Percentiles rank a stretch among this genome's conserved stretches.
These are phyloP conservation scores for Gossypium davidsonii DNA, from an alignment of 441 rosid species.

Conservation along the genomic window DNA sequence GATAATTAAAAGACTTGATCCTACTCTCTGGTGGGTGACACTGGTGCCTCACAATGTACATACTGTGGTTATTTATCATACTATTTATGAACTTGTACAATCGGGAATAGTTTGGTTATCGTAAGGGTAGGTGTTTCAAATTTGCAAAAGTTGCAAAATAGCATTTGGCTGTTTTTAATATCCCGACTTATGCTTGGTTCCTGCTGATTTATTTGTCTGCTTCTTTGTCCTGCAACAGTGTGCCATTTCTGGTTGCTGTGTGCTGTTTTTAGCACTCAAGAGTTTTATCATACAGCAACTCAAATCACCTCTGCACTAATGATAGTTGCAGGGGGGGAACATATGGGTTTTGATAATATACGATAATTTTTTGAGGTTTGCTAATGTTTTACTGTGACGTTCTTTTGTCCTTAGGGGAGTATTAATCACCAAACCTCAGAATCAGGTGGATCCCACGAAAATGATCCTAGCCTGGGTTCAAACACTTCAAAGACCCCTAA, in stretches of 20 bases:
- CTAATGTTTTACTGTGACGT: conserved; percentile 2
- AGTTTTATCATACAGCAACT: not conserved
- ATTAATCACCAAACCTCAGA: conserved; percentile 24
- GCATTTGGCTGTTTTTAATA: not conserved
- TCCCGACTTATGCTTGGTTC: not conserved
- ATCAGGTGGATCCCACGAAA: conserved; percentile 34
- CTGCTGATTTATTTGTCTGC: not conserved
- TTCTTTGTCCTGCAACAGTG: not conserved
- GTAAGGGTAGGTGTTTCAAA: not conserved
- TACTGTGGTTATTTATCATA: not conserved
- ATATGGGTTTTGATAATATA: not conserved
- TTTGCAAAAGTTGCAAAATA: not conserved
- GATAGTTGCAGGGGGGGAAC: not conserved
- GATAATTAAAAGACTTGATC: not conserved
- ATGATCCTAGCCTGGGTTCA: conserved; percentile 51
- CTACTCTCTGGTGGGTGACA: not conserved
- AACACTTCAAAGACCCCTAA: conserved; percentile 54
- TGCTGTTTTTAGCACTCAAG: not conserved
- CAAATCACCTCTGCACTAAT: not conserved
- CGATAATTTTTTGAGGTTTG: not conserved
- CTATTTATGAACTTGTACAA: not conserved
- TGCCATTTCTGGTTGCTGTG: not conserved
- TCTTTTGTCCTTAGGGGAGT: conserved; percentile 28
- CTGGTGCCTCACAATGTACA: not conserved
- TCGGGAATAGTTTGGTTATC: not conserved